Conservation (phyloP, 73 alveolate species). For the Blepharisma japonicum region DNA sequence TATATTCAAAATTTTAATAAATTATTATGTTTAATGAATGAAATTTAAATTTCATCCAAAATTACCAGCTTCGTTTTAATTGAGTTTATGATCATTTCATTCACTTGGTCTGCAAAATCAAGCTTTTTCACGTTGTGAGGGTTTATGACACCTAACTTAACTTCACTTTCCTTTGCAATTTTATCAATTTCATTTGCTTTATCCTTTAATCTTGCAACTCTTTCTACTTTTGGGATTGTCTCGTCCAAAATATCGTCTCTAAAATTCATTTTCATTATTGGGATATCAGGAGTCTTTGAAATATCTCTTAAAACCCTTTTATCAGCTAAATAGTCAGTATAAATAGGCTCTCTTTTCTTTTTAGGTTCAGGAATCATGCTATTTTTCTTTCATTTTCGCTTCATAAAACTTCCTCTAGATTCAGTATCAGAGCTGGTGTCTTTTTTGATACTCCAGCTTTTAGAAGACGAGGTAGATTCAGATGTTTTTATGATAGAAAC, state of each 20-base stretch:
- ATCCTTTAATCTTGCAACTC: neutral
- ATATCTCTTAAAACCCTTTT: neutral
- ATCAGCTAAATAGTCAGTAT: conserved; percentile 3
- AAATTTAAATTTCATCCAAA: conserved; percentile 26
- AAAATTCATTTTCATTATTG: too few relatives aligned
- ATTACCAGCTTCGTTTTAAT: conserved; percentile 43
- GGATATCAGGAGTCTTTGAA: neutral
- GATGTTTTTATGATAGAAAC: too few relatives aligned
- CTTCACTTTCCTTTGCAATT: neutral
- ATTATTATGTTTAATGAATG: too few relatives aligned
- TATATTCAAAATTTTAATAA: too few relatives aligned
- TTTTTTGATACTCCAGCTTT: too few relatives aligned
- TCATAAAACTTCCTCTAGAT: neutral
- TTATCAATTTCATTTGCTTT: neutral
- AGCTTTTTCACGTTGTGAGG: neutral
- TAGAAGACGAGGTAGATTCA: too few relatives aligned
- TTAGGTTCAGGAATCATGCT: conserved; percentile 23
- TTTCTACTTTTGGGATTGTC: neutral
- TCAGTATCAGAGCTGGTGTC: too few relatives aligned
- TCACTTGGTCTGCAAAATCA: conserved; percentile 30
- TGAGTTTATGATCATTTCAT: conserved; percentile 42
- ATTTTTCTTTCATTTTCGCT: conserved; percentile 6
- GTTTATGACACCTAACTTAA: neutral
- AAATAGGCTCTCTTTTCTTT: neutral
- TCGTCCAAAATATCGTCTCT: too few relatives aligned